Percentiles rank a stretch among this genome's conserved stretches.
Evolutionary conservation across 2,329 filamentous ascomycete genomes (phyloP).

Genomic region (Dendryphion nanum): DNA sequence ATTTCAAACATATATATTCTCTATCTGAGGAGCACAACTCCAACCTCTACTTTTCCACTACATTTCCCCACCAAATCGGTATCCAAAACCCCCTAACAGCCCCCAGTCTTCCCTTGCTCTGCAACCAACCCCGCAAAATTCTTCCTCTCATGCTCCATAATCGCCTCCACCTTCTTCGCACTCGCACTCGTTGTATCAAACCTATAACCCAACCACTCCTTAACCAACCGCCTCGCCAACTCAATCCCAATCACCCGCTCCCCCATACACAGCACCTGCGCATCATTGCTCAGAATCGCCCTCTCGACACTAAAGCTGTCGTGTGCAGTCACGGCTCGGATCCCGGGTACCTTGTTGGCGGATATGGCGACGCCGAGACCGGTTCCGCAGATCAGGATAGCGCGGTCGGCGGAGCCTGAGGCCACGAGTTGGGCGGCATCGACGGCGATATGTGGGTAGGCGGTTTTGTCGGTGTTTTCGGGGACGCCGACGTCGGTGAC

Average conservation of each 20-base stretch:
- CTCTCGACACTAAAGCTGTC: constrained; percentile 83
- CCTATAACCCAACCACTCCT: constrained; percentile 80
- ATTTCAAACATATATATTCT: too few relatives aligned
- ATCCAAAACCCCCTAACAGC: neutral
- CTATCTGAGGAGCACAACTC: too few relatives aligned
- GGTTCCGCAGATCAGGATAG: constrained; percentile 80
- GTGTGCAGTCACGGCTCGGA: constrained; percentile 85
- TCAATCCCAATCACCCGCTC: constrained; percentile 81
- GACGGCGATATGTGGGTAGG: constrained; percentile 77
- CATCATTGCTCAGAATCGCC: constrained; percentile 78
- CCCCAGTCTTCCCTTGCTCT: constrained; percentile 9
- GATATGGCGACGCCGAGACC: constrained; percentile 83
- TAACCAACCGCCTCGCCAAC: constrained; percentile 71
- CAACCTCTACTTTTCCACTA: too few relatives aligned
- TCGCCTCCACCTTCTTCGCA: constrained; percentile 55
- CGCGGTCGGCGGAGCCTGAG: constrained; percentile 68
- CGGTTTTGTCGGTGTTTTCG: constrained; percentile 67
- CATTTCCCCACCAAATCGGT: too few relatives aligned
- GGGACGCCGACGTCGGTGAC: constrained; percentile 75
- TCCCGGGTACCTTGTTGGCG: constrained; percentile 84
- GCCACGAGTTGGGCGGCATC: constrained; percentile 66
- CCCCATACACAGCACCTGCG: constrained; percentile 83
- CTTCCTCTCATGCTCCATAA: constrained; percentile 48
- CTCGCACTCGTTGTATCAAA: constrained; percentile 69
- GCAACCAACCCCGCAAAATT: constrained; percentile 24